phyloP scores from a whole-genome alignment of 169 alveolate genomes.

The Fabrea salina region DNA sequence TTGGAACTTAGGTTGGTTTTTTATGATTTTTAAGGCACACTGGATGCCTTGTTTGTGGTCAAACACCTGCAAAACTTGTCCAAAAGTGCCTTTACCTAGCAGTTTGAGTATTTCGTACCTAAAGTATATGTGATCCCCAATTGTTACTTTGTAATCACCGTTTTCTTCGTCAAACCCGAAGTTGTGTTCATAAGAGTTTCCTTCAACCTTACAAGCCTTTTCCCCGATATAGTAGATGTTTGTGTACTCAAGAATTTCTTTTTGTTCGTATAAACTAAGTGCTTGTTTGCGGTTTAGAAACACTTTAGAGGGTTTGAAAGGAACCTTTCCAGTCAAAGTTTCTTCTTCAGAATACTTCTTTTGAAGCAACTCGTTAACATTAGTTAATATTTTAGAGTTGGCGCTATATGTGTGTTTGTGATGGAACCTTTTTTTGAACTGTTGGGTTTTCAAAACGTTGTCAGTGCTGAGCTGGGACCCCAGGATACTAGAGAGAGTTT shows the following conservation, averaged over 20 bases:
- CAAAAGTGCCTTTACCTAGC: constrained; percentile 85
- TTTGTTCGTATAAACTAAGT: constrained; percentile 1
- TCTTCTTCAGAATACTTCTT: too few relatives aligned
- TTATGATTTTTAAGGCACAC: constrained; percentile 79
- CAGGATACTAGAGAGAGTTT: too few relatives aligned
- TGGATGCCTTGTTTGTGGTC: constrained; percentile 75
- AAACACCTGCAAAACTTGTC: constrained; percentile 78
- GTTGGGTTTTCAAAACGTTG: too few relatives aligned
- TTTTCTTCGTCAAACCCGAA: constrained; percentile 71
- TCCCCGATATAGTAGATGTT: constrained; percentile 17
- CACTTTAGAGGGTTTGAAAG: too few relatives aligned
- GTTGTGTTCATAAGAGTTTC: neutral
- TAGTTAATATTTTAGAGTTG: too few relatives aligned
- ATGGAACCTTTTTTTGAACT: too few relatives aligned
- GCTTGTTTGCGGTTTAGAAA: too few relatives aligned
- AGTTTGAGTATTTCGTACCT: constrained; percentile 79
- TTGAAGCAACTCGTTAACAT: too few relatives aligned
- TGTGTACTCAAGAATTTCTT: constrained; percentile 20
- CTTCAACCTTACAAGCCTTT: neutral
- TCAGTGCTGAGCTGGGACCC: too few relatives aligned
- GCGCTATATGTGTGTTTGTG: too few relatives aligned
- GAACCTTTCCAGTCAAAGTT: too few relatives aligned
- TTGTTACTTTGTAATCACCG: constrained; percentile 73
- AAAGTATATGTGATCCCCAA: constrained; percentile 78
- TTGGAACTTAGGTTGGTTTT: constrained; percentile 75